These are phyloP conservation scores for Bathelium albidoporum DNA, from an alignment of 495 filamentous ascomycete species.

Conservation along the genomic window DNA sequence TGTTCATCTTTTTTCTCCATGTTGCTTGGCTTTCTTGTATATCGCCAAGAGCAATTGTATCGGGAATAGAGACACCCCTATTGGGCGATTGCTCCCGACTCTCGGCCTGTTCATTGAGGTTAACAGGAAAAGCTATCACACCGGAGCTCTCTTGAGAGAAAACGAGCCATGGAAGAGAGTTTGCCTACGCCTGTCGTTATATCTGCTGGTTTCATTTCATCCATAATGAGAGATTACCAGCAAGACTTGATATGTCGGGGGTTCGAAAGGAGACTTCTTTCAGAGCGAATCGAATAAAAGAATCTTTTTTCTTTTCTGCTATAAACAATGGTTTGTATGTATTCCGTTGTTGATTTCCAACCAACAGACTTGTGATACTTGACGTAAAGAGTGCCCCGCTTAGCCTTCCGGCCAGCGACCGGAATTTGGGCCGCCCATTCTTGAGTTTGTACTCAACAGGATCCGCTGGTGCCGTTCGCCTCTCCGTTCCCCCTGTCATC, in stretches of 20 bases:
- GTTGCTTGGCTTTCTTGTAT: slow-evolving; percentile 22
- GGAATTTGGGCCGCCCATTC: too few relatives aligned
- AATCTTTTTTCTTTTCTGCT: too few relatives aligned
- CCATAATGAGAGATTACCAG: too few relatives aligned
- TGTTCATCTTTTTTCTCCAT: slow-evolving; percentile 32
- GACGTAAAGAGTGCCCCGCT: not conserved
- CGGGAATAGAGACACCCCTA: slow-evolving; percentile 31
- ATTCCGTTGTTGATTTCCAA: too few relatives aligned
- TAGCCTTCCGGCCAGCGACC: not conserved
- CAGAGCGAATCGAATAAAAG: too few relatives aligned
- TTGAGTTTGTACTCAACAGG: too few relatives aligned
- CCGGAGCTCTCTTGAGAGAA: not conserved
- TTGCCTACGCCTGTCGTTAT: not conserved
- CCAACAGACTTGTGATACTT: not conserved
- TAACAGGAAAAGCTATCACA: not conserved
- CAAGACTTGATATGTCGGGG: too few relatives aligned
- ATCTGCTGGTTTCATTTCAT: slow-evolving; percentile 4
- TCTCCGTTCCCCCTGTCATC: too few relatives aligned
- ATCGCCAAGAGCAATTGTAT: slow-evolving; percentile 30
- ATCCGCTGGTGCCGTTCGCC: too few relatives aligned
- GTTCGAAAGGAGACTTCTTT: too few relatives aligned
- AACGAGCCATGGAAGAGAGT: not conserved
- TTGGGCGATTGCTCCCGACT: slow-evolving; percentile 28
- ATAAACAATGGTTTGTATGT: too few relatives aligned
- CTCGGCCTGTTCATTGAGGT: not conserved